phyloP scores from a whole-genome alignment of 2,329 filamentous ascomycete species.

The Plenodomus lindquistii region DNA sequence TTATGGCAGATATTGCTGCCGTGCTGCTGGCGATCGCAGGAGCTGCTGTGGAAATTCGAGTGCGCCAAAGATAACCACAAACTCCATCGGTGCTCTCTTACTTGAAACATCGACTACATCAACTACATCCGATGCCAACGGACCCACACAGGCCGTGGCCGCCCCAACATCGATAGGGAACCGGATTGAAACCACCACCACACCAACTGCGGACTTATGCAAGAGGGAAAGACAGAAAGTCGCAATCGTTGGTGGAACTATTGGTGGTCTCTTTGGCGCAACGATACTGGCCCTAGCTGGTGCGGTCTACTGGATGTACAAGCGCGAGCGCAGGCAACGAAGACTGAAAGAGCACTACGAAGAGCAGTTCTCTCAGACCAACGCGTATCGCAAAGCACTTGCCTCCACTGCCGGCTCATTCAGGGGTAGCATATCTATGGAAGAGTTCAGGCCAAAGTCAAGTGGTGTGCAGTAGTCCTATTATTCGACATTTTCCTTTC shows the following conservation, averaged over 20 bases:
- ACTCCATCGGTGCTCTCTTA: slow-evolving; percentile 26
- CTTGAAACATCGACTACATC: slow-evolving; percentile 11
- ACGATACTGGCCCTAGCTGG: slow-evolving; percentile 19
- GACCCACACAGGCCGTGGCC: slow-evolving; percentile 9
- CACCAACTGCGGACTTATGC: slow-evolving; percentile 12
- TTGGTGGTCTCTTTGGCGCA: slow-evolving; percentile 30
- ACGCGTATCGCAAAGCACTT: slow-evolving; percentile 29
- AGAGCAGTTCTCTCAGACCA: slow-evolving; percentile 33
- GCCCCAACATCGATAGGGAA: slow-evolving; percentile 12
- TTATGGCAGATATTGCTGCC: slow-evolving; percentile 41
- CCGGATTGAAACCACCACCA: slow-evolving; percentile 8
- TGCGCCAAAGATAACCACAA: slow-evolving; percentile 27
- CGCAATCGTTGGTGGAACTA: slow-evolving; percentile 27
- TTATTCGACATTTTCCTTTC: not conserved
- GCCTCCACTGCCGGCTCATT: slow-evolving; percentile 13
- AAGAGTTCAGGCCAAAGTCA: slow-evolving; percentile 5
- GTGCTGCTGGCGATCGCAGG: slow-evolving; percentile 23
- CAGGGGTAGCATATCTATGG: slow-evolving; percentile 8
- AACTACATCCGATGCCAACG: slow-evolving; percentile 5
- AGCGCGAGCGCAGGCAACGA: slow-evolving; percentile 35
- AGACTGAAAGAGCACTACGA: slow-evolving; percentile 42
- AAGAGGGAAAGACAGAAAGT: slow-evolving; percentile 23
- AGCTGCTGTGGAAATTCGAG: slow-evolving; percentile 38
- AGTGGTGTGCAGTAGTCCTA: not conserved
- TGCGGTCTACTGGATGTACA: slow-evolving; percentile 28